These are phyloP conservation scores for Aurinia saxatilis DNA, from an alignment of 345 rosid genomes.

Conservation along the genomic window DNA sequence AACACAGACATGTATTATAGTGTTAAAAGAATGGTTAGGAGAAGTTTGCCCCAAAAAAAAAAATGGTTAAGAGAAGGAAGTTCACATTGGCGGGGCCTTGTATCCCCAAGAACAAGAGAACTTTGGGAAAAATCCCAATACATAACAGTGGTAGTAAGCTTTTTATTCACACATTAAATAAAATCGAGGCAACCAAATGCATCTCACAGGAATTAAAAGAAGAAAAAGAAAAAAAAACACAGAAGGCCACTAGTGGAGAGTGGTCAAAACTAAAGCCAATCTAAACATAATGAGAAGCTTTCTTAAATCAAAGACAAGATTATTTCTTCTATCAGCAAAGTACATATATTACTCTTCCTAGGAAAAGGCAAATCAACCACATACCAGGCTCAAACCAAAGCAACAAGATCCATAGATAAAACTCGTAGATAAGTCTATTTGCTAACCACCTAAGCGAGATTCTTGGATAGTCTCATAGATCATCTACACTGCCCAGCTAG, in stretches of 20 bases:
- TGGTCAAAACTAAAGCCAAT: background rate
- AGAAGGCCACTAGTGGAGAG: background rate
- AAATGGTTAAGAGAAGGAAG: no score
- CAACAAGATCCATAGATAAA: background rate
- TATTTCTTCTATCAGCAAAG: background rate
- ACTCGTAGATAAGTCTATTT: background rate
- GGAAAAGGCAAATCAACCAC: background rate
- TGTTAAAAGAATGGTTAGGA: no score
- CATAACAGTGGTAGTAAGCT: no score
- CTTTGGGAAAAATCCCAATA: no score
- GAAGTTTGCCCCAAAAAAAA: no score
- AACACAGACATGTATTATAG: no score
- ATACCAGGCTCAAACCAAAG: background rate
- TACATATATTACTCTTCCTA: background rate
- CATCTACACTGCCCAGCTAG: background rate
- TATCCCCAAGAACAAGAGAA: no score
- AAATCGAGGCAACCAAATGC: no score
- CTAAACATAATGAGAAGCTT: background rate
- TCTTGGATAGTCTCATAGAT: background rate
- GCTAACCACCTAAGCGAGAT: background rate
- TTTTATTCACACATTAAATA: no score
- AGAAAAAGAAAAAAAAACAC: no score
- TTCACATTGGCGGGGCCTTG: no score
- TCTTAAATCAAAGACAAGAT: background rate
- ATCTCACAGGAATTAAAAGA: no score